These are phyloP conservation scores for Chrysoporthe puriensis DNA, from an alignment of 2,329 filamentous ascomycete genomes.

Conservation along the genomic window DNA sequence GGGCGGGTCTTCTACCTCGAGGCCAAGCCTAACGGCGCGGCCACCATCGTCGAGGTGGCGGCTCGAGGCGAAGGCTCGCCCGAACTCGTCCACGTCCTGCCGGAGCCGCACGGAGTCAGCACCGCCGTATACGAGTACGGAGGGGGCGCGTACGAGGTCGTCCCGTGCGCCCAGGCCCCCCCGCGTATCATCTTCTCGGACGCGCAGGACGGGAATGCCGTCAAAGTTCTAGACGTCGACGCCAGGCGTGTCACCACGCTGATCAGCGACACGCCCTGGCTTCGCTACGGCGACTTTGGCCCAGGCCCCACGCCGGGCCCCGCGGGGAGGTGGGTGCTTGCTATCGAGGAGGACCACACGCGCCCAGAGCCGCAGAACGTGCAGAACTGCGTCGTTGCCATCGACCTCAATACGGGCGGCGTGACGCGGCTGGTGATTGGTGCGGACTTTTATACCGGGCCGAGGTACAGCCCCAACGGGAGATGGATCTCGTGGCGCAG, in stretches of 20 bases:
- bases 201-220: slow-evolving; percentile 41
- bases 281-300: slow-evolving; percentile 53
- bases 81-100: slow-evolving; percentile 11
- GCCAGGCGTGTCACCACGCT: slow-evolving; percentile 40
- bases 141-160: slow-evolving; percentile 20
- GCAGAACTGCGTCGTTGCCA: slow-evolving; percentile 45
- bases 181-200: slow-evolving; percentile 51
- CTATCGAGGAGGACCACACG: slow-evolving; percentile 56
- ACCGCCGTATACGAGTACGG: slow-evolving; percentile 26
- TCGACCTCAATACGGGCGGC: slow-evolving; percentile 46
- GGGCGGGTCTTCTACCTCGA: slow-evolving; percentile 45
- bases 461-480: slow-evolving; percentile 52
- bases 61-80: slow-evolving; percentile 30
- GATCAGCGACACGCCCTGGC: slow-evolving; percentile 34
- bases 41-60: slow-evolving; percentile 48
- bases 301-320: slow-evolving; percentile 34
- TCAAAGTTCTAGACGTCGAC: slow-evolving; percentile 48
- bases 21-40: slow-evolving; percentile 44
- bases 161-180: slow-evolving; percentile 34
- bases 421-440: slow-evolving; percentile 45
- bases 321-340: slow-evolving; percentile 47
- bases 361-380: slow-evolving; percentile 39
- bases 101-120: slow-evolving; percentile 30
- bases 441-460: slow-evolving; percentile 57
- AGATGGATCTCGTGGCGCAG: slow-evolving; percentile 54